A percentile compares a stretch with the other conserved stretches of the same genome.
Conservation (phyloP, 768 basidiomycete species). For the Hygrophoropsis aurantiaca region DNA sequence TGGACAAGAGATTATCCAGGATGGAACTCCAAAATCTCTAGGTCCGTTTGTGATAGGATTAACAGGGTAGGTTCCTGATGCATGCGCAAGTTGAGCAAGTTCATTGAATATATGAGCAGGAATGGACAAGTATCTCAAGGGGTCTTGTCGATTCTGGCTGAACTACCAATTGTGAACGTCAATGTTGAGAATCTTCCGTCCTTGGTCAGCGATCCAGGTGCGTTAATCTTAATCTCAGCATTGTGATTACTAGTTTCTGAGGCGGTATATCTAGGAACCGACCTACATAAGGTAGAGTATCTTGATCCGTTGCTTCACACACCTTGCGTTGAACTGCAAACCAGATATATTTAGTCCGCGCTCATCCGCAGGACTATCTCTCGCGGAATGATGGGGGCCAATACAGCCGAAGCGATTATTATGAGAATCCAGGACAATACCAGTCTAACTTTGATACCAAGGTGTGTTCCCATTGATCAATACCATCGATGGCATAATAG, state of each 20-base stretch:
- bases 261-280: conserved; percentile 40
- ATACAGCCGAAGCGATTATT: conserved; percentile 73
- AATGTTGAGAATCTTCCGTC: conserved; percentile 53
- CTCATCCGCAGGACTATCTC: conserved; percentile 69
- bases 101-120: conserved; percentile 45
- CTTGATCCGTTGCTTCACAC: not conserved
- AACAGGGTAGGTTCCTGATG: conserved; percentile 60
- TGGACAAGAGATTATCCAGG: conserved; percentile 51
- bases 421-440: conserved; percentile 65
- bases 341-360: conserved; percentile 78
- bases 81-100: not conserved
- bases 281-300: conserved; percentile 53
- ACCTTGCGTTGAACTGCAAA: conserved; percentile 1
- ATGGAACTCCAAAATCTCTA: conserved; percentile 59
- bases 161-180: conserved; percentile 67
- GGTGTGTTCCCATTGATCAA: conserved; percentile 35
- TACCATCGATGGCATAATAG: not conserved
- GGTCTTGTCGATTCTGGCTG: conserved; percentile 65
- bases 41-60: conserved; percentile 82
- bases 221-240: conserved; percentile 7
- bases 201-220: conserved; percentile 56
- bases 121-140: conserved; percentile 83
- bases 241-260: conserved; percentile 3
- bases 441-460: conserved; percentile 65
- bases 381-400: conserved; percentile 49